These are phyloP conservation scores for Plasmodium reichenowi DNA, from an alignment of 169 alveolate genomes.

Conservation along the genomic window DNA sequence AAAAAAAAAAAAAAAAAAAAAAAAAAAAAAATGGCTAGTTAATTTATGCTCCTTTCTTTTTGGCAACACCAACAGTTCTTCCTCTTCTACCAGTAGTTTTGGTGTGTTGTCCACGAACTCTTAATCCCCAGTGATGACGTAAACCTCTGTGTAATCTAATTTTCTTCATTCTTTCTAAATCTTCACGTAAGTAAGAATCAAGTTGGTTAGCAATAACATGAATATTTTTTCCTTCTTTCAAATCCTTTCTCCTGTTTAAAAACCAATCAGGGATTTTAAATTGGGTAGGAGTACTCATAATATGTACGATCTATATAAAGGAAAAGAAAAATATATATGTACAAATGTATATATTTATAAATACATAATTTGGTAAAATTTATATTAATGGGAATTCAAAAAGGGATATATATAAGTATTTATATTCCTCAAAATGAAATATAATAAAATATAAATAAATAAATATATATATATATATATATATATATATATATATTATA, in stretches of 20 bases:
- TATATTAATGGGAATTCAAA: too few species aligned
- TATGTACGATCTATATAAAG: constrained; percentile 87
- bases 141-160: constrained; percentile 98
- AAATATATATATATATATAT: neutral
- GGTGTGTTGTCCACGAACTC: constrained; percentile 99
- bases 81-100: constrained; percentile 99
- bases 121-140: constrained; percentile 98
- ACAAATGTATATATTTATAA: too few species aligned
- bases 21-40: constrained; percentile 17
- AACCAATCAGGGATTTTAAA: constrained; percentile 99
- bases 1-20: constrained; percentile 28
- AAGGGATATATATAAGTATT: too few species aligned
- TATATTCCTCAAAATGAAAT: too few species aligned
- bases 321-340: constrained; percentile 7
- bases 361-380: neutral
- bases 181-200: constrained; percentile 99
- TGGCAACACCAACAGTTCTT: constrained; percentile 97
- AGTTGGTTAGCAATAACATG: constrained; percentile 95
- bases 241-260: constrained; percentile 97
- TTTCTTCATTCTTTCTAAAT: constrained; percentile 98
- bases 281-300: constrained; percentile 93
- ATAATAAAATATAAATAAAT: neutral
- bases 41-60: constrained; percentile 91
- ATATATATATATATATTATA: neutral
- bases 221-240: constrained; percentile 95